Conservation (phyloP, 2,329 filamentous ascomycete genomes). For the Lachnellula occidentalis region DNA sequence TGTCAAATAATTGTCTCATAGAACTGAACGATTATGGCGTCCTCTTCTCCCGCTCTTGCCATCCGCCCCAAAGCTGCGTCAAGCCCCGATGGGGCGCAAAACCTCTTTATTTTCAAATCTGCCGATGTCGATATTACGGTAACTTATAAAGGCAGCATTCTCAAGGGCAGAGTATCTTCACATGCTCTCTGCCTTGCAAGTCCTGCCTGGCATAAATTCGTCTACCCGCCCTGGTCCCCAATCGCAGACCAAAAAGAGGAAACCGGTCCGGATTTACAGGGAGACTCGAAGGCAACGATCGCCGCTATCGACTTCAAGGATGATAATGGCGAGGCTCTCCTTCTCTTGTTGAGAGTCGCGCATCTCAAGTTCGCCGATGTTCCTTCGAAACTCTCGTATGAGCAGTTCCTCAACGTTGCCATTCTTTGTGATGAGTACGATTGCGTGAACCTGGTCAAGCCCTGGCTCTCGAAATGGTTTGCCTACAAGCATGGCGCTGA, state of each 20-base stretch:
- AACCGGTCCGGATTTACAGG: neutral
- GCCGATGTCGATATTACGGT: slow-evolving; percentile 5
- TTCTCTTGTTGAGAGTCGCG: slow-evolving; percentile 9
- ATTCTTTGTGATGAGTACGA: slow-evolving; percentile 12
- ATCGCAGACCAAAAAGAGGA: neutral
- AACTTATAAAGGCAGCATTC: neutral
- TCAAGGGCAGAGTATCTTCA: slow-evolving; percentile 7
- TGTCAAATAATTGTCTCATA: slow-evolving; percentile 39
- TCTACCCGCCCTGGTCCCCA: slow-evolving; percentile 5
- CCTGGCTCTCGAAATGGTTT: slow-evolving; percentile 6
- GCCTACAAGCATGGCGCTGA: too few species aligned
- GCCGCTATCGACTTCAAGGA: slow-evolving; percentile 7
- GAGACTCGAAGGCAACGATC: neutral
- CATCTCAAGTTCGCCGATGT: slow-evolving; percentile 8
- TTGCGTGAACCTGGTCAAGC: slow-evolving; percentile 2
- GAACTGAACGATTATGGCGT: slow-evolving; percentile 22
- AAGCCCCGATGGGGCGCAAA: neutral
- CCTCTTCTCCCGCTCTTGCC: neutral
- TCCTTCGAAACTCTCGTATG: neutral
- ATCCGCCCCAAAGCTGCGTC: neutral
- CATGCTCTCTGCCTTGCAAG: slow-evolving; percentile 5
- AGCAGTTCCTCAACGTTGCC: slow-evolving; percentile 2
- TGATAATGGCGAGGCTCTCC: slow-evolving; percentile 3
- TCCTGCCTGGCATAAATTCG: slow-evolving; percentile 13
- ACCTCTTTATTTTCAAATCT: slow-evolving; percentile 3